Conservation (phyloP, 352 stramenopile species). For the Globisporangium paddicum region DNA sequence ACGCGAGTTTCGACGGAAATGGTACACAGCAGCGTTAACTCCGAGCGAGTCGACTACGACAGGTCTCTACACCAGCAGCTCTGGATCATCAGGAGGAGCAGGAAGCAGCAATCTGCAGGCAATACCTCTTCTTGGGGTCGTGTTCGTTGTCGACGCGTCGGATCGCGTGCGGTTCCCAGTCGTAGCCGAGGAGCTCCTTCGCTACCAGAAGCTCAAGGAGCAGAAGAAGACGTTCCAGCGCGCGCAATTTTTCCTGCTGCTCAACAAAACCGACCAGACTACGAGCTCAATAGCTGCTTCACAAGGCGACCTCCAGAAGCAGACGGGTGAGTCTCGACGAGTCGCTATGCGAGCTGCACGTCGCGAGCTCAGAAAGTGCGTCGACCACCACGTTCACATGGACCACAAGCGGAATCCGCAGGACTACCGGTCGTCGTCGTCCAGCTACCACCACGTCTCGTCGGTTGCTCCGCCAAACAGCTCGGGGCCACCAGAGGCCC, state of each 20-base stretch:
- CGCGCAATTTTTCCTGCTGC: slow-evolving; percentile 39
- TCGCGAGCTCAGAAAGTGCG: slow-evolving; percentile 42
- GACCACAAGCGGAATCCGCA: slow-evolving; percentile 32
- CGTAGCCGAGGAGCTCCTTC: slow-evolving; percentile 43
- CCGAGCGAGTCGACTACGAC: not conserved
- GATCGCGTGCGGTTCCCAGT: slow-evolving; percentile 44
- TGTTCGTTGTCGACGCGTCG: slow-evolving; percentile 49
- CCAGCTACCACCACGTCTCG: not conserved
- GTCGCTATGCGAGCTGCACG: slow-evolving; percentile 25
- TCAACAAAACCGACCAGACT: slow-evolving; percentile 55
- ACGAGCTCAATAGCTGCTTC: not conserved
- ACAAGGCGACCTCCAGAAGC: slow-evolving; percentile 17
- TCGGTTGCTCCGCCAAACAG: not conserved
- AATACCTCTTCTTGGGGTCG: slow-evolving; percentile 34
- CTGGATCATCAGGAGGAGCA: not conserved
- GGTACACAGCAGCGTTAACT: slow-evolving; percentile 19
- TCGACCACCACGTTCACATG: slow-evolving; percentile 44
- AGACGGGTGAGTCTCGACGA: slow-evolving; percentile 17
- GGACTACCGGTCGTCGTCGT: not conserved
- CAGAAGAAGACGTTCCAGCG: slow-evolving; percentile 22
- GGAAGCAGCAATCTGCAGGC: slow-evolving; percentile 2
- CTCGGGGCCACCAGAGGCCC: not conserved
- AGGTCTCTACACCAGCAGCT: not conserved
- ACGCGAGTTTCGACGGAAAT: slow-evolving; percentile 27
- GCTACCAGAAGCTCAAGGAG: slow-evolving; percentile 35